Percentiles rank a stretch among this genome's conserved stretches.
These are phyloP conservation scores for Penicillium sp. DNA, from an alignment of 2,329 filamentous ascomycete species.

Conservation along the genomic window DNA sequence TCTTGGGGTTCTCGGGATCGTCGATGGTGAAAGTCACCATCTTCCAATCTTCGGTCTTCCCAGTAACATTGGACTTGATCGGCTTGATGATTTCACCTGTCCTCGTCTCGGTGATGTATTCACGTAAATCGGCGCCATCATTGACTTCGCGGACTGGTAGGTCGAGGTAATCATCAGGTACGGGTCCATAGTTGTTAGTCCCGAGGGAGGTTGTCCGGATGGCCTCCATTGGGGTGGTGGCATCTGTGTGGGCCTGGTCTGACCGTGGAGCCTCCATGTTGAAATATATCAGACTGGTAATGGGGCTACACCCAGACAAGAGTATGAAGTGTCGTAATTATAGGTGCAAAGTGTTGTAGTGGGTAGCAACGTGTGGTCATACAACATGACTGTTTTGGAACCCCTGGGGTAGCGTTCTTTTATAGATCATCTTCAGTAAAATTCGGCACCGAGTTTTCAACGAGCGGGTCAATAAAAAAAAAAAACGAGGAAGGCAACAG, in stretches of 20 bases:
- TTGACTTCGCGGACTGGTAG: conserved; percentile 59
- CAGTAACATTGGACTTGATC: conserved; percentile 48
- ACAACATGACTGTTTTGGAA: neutral
- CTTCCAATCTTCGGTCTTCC: conserved; percentile 48
- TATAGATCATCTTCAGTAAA: conserved; percentile 10
- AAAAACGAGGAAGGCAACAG: neutral
- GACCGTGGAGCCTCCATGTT: conserved; percentile 15
- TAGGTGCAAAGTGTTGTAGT: neutral
- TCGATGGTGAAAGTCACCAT: conserved; percentile 62
- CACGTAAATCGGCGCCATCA: conserved; percentile 53
- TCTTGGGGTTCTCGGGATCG: conserved; percentile 74
- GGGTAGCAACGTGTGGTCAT: neutral
- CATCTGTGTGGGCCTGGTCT: conserved; percentile 7
- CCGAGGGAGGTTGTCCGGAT: conserved; percentile 19
- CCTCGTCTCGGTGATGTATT: conserved; percentile 57
- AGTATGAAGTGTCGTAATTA: neutral
- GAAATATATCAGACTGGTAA: conserved; percentile 2
- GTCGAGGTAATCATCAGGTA: conserved; percentile 45
- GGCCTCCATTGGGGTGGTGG: neutral
- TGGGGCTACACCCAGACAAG: neutral
- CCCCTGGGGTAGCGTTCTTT: conserved; percentile 2
- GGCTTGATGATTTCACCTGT: conserved; percentile 53
- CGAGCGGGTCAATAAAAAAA: neutral
- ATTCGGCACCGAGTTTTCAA: neutral
- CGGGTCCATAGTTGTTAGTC: conserved; percentile 7